Evolutionary conservation across 2,329 filamentous ascomycete genomes (phyloP), one percentile per base, ranked within the genome.

Genomic region (Diaporthe velutina): DNA sequence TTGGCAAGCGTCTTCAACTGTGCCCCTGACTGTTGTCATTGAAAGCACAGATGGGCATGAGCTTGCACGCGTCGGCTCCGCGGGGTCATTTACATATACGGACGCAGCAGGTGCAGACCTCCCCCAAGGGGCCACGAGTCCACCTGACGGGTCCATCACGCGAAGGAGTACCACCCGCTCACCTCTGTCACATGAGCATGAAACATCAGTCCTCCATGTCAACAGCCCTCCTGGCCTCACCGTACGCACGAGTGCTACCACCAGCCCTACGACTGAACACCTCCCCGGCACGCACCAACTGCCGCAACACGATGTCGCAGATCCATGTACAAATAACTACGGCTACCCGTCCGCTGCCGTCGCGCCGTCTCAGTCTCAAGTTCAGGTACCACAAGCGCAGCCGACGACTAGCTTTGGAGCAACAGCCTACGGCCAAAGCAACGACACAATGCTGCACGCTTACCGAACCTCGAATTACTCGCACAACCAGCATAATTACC

Each of bases 21-120:
- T 91, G 83, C 88, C 89, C 50, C 80, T 91, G 82, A 87, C 87
- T 81, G 83, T 91, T 71, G 79, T 89, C 58, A 84, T 90, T 25
- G 89, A 91, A 74, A 86, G 84, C 15, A 80, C 85, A n/a, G 84
- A 85, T 40, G 88, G 88, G 45, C 86, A 90, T 70, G 86, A 89
- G 80, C 83, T 90, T 77, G 87, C 87, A 78, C 85, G 88, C n/a
- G 82, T 85, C 45, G 82, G 86, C 77, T 80, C 86, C 77, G 79
- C 86, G 82, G 79, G 86, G 81, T 82, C 83, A 77, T 85, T 91
- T 80, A 82, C 84, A 61, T 88, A 86, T 74, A 79, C 76, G 55
- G 77, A 77, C 35, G 74, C 77, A 52, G 79, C 76, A 68, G 76
- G 77, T 60, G 79, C 80, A 75, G 78, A 74, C 50, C 77, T 77